These are phyloP conservation scores for Flaveria robusta DNA, from an alignment of 129 eudicot genomes.

Conservation along the genomic window DNA sequence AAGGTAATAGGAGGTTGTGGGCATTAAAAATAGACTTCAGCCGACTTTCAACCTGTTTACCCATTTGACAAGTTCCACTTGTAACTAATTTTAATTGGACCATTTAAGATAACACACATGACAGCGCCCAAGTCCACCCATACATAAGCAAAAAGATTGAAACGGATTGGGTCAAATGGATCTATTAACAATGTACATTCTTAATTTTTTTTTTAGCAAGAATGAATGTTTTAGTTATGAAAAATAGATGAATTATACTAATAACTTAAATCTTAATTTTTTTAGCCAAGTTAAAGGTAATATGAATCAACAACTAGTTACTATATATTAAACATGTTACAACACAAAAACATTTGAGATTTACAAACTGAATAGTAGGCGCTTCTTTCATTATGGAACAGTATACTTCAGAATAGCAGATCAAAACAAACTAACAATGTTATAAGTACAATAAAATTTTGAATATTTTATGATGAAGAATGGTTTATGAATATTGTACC, in stretches of 20 bases:
- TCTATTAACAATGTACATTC: neutral
- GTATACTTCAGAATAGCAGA: neutral
- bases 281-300: too few species aligned
- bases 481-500: conserved; percentile 37
- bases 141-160: neutral
- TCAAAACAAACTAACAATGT: neutral
- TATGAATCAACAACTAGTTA: neutral
- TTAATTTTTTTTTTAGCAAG: neutral
- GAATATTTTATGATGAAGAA: neutral
- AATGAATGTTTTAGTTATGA: neutral
- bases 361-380: neutral
- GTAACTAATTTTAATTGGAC: neutral
- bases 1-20: neutral
- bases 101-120: neutral
- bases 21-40: neutral
- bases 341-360: neutral
- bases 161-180: neutral
- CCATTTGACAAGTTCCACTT: neutral
- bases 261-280: neutral
- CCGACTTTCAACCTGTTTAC: neutral
- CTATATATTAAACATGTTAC: neutral
- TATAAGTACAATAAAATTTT: neutral
- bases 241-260: neutral
- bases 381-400: neutral
- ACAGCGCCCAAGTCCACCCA: neutral